Base-by-base conservation (phyloP, 257 asterid genomes). In the Primulina huaijiensis region DNA sequence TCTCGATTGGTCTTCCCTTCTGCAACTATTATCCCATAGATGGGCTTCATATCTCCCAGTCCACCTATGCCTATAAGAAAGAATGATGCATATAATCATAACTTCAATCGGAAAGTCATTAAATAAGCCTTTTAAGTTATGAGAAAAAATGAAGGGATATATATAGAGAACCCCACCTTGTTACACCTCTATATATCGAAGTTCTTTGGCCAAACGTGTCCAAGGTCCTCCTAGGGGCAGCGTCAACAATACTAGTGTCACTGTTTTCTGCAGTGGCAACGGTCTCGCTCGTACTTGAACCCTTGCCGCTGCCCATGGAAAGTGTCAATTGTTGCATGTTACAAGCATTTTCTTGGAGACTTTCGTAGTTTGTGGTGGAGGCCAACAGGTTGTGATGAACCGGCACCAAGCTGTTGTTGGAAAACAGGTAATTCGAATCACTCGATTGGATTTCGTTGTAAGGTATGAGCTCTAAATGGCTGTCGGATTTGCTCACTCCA, bases 131-230 rank as follows among this genome's bases (percentile, higher is more conserved):
- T n/a, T n/a, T 7, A 34, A 34, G 38, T 34, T 34, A 34, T 34
- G 38, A 34, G 38, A 34, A 4, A 34, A 34, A 34, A 34, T 37
- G 14, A 37, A 8, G 3, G 46, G 14, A 37, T 37, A 8, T 31
- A 63, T n/a, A 60, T 58, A 16, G 19, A 29, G 0, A 30, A 25
- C 17, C 71, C 21, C 25, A 92, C 98, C 97, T 92, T 0, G 98
- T 92, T 16, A 92, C 98, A 20, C 98, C 98, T 75, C 98, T 79
- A 71, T 92, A 92, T 8, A 92, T 92, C 0, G 98, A 92, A 14
- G 98, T 92, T 83, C 98, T 79, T 82, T 92, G 98, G 7, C 98
- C 98, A 72, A 92, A 92, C 12, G 97, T 92, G 62, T 92, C 98
- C 59, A 81, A 67, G 14, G 89, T 76, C 61, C 96, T 80, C 71